Base-by-base conservation (phyloP, 2,329 filamentous ascomycete species). In the Nannizzia gypsea region DNA sequence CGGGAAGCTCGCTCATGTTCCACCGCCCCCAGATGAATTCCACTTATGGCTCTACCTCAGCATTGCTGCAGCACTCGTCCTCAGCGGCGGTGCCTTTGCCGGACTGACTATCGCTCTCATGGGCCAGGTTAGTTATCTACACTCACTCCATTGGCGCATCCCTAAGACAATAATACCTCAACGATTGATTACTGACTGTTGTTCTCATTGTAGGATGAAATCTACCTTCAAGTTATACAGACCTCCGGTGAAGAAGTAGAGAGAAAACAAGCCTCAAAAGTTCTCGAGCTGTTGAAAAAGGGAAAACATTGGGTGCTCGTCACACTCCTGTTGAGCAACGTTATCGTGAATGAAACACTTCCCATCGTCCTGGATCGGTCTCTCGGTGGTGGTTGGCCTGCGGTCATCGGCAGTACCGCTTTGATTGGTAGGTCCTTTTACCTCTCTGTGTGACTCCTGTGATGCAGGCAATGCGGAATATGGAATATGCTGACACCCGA, bases 271-370 rank as follows among this genome's bases (percentile, higher is more conserved):
- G 93, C 93, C 0, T 83, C 82, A 60, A 86, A 84, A 64, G 93
- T 99, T 9, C 80, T 93, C 66, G 80, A 84, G 48, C 78, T 99
- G 28, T 76, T 99, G 60, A 84, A 89, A 64, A 87, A 83, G 67
- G 93, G 93, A 67, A 99, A 99, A 73, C 93, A 99, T 74, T 99
- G 93, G 93, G 92, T 99, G 20, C 79, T 99, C 60, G 93, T 99
- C 59, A 97, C 93, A 2, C 77, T 99, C 26, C 81, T 99, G 6
- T 79, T 99, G 60, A 90, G 90, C 72, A 99, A 99, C 72, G 93
- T 99, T 70, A 95, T 99, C 68, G 95, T 95, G 65, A 97, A 99
- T 73, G 93, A 97, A 76, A 95, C 92, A 1, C 79, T 96, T 13
- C 93, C 93, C 28, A 96, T 99, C 63, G 89, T 99, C 9, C 82